phyloP scores from a whole-genome alignment of 768 basidiomycete genomes.

The Termitomyces sp. region DNA sequence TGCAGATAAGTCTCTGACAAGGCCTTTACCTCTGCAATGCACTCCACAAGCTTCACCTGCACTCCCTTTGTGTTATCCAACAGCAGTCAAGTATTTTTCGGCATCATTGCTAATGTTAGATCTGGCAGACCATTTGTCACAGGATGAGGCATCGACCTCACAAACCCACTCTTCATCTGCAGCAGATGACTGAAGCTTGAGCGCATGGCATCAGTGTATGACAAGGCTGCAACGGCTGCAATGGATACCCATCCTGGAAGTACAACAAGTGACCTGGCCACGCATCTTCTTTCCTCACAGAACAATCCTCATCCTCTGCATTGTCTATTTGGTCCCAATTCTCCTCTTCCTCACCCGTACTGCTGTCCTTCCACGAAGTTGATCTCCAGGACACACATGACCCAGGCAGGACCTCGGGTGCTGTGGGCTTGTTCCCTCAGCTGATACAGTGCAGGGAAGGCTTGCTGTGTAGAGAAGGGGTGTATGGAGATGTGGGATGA shows the following conservation, averaged over 20 bases:
- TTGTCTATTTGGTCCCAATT: slow-evolving; percentile 84
- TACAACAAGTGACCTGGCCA: slow-evolving; percentile 38
- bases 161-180: slow-evolving; percentile 45
- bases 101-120: slow-evolving; percentile 71
- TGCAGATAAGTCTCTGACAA: slow-evolving; percentile 30
- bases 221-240: slow-evolving; percentile 17
- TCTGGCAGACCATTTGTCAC: slow-evolving; percentile 30
- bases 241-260: slow-evolving; percentile 26
- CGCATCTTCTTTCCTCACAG: slow-evolving; percentile 18
- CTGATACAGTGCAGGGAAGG: slow-evolving; percentile 72
- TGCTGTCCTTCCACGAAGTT: slow-evolving; percentile 18
- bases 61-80: slow-evolving; percentile 82
- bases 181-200: slow-evolving; percentile 22
- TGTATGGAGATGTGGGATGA: slow-evolving; percentile 43
- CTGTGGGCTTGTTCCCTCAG: slow-evolving; percentile 40
- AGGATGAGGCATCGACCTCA: slow-evolving; percentile 60
- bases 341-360: slow-evolving; percentile 45
- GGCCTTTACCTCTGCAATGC: slow-evolving; percentile 60
- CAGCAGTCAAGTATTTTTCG: slow-evolving; percentile 80
- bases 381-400: slow-evolving; percentile 6
- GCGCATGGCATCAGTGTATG: slow-evolving; percentile 35
- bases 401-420: slow-evolving; percentile 12
- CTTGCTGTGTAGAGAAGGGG: slow-evolving; percentile 37
- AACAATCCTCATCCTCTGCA: slow-evolving; percentile 44
- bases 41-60: slow-evolving; percentile 57